Base-by-base conservation (phyloP, 192 early-diverging fungal species). In the Fimicolochytrium jonesii region DNA sequence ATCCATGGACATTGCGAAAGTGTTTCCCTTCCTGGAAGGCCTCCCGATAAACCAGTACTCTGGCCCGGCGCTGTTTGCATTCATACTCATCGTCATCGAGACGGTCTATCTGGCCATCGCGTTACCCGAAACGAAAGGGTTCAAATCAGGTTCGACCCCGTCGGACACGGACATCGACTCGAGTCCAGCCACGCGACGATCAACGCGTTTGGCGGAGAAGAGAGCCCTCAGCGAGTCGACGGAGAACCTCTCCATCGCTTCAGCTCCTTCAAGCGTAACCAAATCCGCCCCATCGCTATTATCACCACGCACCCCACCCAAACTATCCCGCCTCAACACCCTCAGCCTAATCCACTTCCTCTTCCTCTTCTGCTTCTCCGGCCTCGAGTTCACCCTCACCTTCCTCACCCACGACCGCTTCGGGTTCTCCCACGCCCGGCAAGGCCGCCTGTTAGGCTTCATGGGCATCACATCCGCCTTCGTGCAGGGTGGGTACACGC, bases 341-440 rank as follows among this genome's bases (percentile, higher is more conserved):
- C 84, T 99, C 31, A 87, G 86, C 20, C 57, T 71, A 30, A 69
- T 92, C 23, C 94, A 97, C 66, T 94, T 91, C 61, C 70, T 87
- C 15, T 94, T 90, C 66, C 77, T 95, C 36, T 92, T 99, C 62
- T 78, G 92, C 51, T 99, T 97, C 64, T 90, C 91, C 2, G 95
- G 96, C 0, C 95, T 99, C 92, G 96, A 99, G 78, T 99, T 96
- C 77, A 99, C 94, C 0, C 78, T 99, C 47, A 92, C 93, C 1
- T 99, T 99, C 69, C 73, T 97, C 57, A 99, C 96, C 0, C 90
- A 90, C 69, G 93, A 99, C 73, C 75, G 90, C 26, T 93, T 95
- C 55, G 70, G 80, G 29, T 99, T 92, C 64, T 77, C 80, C 9
- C 87, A 95, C 67, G 85, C 84, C 69, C 86, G 90, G 64, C 94